phyloP scores from a whole-genome alignment of 257 asterid species.

The Handroanthus guayacan region DNA sequence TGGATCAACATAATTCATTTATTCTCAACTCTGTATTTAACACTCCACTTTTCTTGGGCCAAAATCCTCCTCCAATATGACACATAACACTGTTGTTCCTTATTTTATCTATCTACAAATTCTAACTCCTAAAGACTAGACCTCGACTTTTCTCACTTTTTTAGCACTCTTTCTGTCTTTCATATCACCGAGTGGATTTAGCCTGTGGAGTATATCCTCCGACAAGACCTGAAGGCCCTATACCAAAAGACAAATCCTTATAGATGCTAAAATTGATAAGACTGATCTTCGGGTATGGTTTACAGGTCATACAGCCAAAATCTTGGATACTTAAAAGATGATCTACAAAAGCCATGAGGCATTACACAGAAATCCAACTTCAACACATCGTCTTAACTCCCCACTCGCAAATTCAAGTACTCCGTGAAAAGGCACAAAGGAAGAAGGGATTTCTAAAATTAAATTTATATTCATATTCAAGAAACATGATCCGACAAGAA shows the following conservation, averaged over 20 bases:
- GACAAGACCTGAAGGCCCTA: not conserved
- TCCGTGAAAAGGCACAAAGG: not conserved
- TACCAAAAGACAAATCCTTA: not conserved
- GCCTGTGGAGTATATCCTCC: not conserved
- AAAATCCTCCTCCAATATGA: not conserved
- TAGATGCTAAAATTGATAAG: not conserved
- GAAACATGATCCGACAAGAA: no score
- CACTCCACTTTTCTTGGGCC: conserved; percentile 2
- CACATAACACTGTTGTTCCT: not conserved
- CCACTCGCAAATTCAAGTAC: not conserved
- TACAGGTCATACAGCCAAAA: not conserved
- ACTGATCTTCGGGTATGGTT: not conserved
- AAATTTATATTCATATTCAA: no score
- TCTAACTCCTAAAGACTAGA: not conserved
- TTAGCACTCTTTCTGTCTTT: not conserved
- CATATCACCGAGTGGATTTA: not conserved
- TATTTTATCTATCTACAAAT: not conserved
- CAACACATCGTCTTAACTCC: not conserved
- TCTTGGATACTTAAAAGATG: not conserved
- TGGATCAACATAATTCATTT: not conserved
- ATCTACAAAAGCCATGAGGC: not conserved
- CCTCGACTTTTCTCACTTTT: not conserved
- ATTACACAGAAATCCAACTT: not conserved
- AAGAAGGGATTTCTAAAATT: no score
- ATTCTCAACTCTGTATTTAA: not conserved